Evolutionary conservation across 148 eudicot genomes (phyloP).

Genomic region (Tetragonia tetragonoides): DNA sequence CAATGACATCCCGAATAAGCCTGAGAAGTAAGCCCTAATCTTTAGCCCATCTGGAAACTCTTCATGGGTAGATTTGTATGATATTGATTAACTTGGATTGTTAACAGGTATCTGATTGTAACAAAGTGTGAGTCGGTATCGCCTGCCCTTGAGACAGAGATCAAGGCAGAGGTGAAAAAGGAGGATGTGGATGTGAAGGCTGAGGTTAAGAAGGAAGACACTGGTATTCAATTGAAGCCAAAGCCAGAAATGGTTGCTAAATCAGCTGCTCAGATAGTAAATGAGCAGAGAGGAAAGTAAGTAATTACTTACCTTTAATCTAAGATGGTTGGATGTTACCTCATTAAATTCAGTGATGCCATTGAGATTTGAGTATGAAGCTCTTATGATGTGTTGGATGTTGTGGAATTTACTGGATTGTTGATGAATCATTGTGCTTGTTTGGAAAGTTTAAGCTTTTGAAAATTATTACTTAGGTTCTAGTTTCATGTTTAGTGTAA

Average conservation of each 20-base stretch:
- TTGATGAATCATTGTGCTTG: neutral
- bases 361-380: neutral
- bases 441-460: neutral
- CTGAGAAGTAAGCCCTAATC: constrained; percentile 60
- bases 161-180: constrained; percentile 39
- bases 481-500: neutral
- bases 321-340: neutral
- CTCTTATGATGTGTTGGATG: neutral
- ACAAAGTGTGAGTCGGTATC: constrained; percentile 73
- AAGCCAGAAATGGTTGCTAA: constrained; percentile 65
- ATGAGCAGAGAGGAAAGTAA: constrained; percentile 79
- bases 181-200: constrained; percentile 33
- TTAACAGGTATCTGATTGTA: constrained; percentile 67
- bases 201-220: constrained; percentile 34
- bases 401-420: neutral
- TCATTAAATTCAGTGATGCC: neutral
- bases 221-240: constrained; percentile 66
- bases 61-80: neutral
- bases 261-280: constrained; percentile 90
- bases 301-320: constrained; percentile 12
- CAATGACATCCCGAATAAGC: constrained; percentile 71
- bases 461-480: neutral
- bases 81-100: constrained; percentile 6
- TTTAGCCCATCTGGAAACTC: neutral
- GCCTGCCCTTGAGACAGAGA: constrained; percentile 75